Evolutionary conservation across 2,329 filamentous ascomycete genomes (phyloP).

Genomic region (Curvularia sp.): DNA sequence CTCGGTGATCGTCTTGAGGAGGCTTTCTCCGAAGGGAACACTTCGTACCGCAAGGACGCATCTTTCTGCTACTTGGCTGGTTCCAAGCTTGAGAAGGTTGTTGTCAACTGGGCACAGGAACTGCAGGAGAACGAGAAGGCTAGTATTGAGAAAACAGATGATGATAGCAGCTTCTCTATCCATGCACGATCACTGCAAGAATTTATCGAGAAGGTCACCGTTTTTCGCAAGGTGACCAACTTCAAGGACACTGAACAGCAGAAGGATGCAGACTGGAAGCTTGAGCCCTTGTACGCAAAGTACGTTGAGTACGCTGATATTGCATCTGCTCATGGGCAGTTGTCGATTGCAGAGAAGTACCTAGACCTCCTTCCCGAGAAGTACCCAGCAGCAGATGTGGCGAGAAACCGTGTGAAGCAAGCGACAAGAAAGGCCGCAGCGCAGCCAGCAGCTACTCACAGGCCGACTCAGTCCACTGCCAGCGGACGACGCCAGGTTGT

Average conservation of each 20-base stretch:
- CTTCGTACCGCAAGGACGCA: conserved; percentile 76
- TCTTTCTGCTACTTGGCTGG: conserved; percentile 96
- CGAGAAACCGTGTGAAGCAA: conserved; percentile 82
- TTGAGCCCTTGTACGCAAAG: conserved; percentile 86
- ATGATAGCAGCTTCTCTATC: conserved; percentile 86
- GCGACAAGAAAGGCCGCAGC: conserved; percentile 72
- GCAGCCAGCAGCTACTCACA: conserved; percentile 50
- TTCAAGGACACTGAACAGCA: conserved; percentile 81
- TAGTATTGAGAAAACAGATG: conserved; percentile 70
- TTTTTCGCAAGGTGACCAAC: conserved; percentile 93
- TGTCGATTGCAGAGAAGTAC: conserved; percentile 88
- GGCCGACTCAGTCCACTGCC: conserved; percentile 49
- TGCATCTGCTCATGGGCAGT: conserved; percentile 84
- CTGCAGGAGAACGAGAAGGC: conserved; percentile 83
- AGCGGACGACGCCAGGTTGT: conserved; percentile 45
- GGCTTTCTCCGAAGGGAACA: conserved; percentile 60
- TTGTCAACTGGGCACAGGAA: conserved; percentile 91
- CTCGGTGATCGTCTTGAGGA: conserved; percentile 91
- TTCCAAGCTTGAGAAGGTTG: conserved; percentile 96
- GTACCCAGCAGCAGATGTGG: conserved; percentile 86
- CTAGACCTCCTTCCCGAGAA: conserved; percentile 82
- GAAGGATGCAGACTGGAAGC: conserved; percentile 83
- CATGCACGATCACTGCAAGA: conserved; percentile 87
- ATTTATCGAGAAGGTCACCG: conserved; percentile 97
- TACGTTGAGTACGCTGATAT: conserved; percentile 98